Conservation (phyloP, 129 eudicot species). For the Centaurea solstitialis region DNA sequence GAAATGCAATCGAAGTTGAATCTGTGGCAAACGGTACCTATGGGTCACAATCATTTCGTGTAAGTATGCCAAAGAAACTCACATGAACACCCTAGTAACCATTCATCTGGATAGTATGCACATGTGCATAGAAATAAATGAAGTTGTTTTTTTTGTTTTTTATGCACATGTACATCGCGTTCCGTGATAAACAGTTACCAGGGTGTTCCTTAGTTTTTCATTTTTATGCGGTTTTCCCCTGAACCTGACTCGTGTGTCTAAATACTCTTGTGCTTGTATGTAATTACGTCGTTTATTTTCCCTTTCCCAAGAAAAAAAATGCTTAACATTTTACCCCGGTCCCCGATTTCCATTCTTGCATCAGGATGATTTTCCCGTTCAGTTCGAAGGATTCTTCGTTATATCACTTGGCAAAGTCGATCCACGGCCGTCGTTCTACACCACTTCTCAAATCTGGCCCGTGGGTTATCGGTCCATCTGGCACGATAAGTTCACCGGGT, state of each 20-base stretch:
- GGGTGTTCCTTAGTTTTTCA: too few relatives aligned
- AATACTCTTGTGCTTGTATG: background rate
- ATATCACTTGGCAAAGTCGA: slow-evolving; percentile 57
- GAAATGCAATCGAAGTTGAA: slow-evolving; percentile 26
- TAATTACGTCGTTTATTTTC: background rate
- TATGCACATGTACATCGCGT: too few relatives aligned
- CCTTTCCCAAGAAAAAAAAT: background rate
- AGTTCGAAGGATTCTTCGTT: slow-evolving; percentile 65
- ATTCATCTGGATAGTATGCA: too few relatives aligned
- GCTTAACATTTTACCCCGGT: background rate
- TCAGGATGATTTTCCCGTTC: slow-evolving; percentile 59
- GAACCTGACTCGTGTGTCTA: too few relatives aligned
- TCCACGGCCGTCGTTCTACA: slow-evolving; percentile 47
- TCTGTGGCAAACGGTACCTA: slow-evolving; percentile 21
- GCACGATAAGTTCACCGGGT: slow-evolving; percentile 77
- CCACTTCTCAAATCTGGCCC: slow-evolving; percentile 56
- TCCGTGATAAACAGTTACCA: too few relatives aligned
- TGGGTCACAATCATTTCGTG: slow-evolving; percentile 31
- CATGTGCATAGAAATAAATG: too few relatives aligned
- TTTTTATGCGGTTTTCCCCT: too few relatives aligned
- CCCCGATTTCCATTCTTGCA: background rate
- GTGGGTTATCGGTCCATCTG: slow-evolving; percentile 67
- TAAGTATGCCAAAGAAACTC: slow-evolving; percentile 12
- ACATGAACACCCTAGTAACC: too few relatives aligned
- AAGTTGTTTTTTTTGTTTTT: too few relatives aligned